Conservation (phyloP, 768 basidiomycete species). For the Tricholoma sp. region DNA sequence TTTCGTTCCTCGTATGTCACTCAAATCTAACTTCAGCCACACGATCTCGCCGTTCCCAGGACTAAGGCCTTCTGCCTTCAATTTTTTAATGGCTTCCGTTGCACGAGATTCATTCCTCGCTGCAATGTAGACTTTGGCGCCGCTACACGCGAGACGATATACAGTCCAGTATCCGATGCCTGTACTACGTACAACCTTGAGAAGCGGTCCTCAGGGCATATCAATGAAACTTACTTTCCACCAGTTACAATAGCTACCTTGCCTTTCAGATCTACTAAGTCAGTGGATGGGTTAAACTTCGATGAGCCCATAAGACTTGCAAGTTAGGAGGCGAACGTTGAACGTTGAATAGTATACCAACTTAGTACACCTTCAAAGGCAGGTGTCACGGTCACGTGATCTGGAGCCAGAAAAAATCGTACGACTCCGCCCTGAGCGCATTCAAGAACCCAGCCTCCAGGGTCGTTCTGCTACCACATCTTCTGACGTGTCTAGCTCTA, state of each 20-base stretch:
- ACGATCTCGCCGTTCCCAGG: slow-evolving; percentile 41
- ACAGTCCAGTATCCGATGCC: slow-evolving; percentile 45
- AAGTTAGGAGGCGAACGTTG: no score
- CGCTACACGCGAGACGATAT: slow-evolving; percentile 38
- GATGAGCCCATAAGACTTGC: not conserved
- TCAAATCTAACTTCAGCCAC: slow-evolving; percentile 49
- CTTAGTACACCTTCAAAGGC: no score
- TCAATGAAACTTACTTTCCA: slow-evolving; percentile 39
- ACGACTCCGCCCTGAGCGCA: no score
- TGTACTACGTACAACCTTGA: slow-evolving; percentile 8
- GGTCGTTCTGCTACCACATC: not conserved
- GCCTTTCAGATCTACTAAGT: slow-evolving; percentile 41
- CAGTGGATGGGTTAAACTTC: slow-evolving; percentile 14
- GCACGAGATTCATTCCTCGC: slow-evolving; percentile 44
- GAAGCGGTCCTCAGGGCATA: no score
- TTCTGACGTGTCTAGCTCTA: not conserved
- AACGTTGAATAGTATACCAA: no score
- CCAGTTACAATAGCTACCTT: slow-evolving; percentile 56
- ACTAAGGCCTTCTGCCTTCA: slow-evolving; percentile 39
- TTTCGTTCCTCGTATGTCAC: slow-evolving; percentile 43
- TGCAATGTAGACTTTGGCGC: slow-evolving; percentile 50
- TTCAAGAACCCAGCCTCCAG: no score
- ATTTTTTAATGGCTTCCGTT: slow-evolving; percentile 39
- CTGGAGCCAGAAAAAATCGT: no score
- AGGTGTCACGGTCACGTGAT: no score